Percentiles rank a stretch among this genome's conserved stretches.
These are phyloP conservation scores for Aschersonia sp. DNA, from an alignment of 2,329 filamentous ascomycete species.

Conservation along the genomic window DNA sequence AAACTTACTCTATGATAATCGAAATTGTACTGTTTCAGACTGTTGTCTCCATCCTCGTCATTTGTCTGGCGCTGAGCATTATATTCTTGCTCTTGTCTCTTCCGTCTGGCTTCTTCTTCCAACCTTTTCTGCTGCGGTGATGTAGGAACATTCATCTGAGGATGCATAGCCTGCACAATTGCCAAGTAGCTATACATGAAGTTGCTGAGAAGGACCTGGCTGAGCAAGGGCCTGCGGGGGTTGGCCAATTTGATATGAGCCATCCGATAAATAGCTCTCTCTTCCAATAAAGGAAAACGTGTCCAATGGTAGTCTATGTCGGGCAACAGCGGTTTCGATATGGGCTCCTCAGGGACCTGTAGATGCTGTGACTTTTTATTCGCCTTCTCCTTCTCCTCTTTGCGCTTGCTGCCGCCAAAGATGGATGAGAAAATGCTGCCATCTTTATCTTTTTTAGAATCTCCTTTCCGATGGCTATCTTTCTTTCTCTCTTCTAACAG, in stretches of 20 bases:
- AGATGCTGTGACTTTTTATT: slow-evolving; percentile 63
- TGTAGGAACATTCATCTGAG: slow-evolving; percentile 80
- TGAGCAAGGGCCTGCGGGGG: slow-evolving; percentile 77
- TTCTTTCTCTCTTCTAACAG: slow-evolving; percentile 74
- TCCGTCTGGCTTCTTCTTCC: slow-evolving; percentile 37
- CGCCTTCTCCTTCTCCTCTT: slow-evolving; percentile 57
- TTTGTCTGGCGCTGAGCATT: slow-evolving; percentile 30
- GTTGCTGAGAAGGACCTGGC: slow-evolving; percentile 91
- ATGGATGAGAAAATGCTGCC: slow-evolving; percentile 87
- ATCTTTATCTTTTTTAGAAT: slow-evolving; percentile 82
- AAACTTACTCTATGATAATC: slow-evolving; percentile 36
- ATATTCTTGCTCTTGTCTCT: slow-evolving; percentile 34
- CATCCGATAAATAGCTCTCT: slow-evolving; percentile 95
- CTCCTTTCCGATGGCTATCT: slow-evolving; percentile 58
- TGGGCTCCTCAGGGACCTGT: slow-evolving; percentile 65
- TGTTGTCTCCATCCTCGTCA: slow-evolving; percentile 29
- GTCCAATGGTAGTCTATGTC: slow-evolving; percentile 96
- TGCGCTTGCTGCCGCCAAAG: slow-evolving; percentile 84
- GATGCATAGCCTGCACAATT: slow-evolving; percentile 98
- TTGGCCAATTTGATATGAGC: slow-evolving; percentile 99
- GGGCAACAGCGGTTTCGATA: slow-evolving; percentile 56
- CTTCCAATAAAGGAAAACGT: slow-evolving; percentile 85
- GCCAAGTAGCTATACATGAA: slow-evolving; percentile 99
- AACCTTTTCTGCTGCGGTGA: slow-evolving; percentile 58
- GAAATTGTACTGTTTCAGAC: slow-evolving; percentile 36